These are phyloP conservation scores for Hordeum pubiflorum DNA, from an alignment of 202 grass and related monocot species.

Conservation along the genomic window DNA sequence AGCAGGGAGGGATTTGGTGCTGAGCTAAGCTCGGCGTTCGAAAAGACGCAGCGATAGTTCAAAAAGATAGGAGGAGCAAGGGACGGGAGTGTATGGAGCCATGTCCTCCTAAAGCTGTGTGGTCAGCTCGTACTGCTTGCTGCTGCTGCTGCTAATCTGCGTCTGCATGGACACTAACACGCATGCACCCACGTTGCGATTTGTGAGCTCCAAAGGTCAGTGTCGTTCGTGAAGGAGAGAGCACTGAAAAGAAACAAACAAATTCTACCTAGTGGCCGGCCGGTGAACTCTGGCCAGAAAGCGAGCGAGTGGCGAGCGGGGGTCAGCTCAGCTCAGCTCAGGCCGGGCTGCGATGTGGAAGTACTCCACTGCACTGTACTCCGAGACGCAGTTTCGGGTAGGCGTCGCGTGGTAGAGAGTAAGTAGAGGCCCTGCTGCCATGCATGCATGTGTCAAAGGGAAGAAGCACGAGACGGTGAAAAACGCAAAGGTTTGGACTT, in stretches of 20 bases:
- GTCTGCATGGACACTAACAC: background rate
- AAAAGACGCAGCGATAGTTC: constrained; percentile 5
- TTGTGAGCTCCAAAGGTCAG: background rate
- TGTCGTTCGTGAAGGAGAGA: background rate
- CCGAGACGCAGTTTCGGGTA: background rate
- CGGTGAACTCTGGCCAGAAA: background rate
- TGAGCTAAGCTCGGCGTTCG: background rate
- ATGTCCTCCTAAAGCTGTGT: background rate
- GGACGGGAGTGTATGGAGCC: background rate
- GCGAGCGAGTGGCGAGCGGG: background rate
- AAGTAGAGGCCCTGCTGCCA: background rate
- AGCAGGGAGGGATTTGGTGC: background rate
- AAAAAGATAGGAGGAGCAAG: background rate
- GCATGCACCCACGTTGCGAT: background rate
- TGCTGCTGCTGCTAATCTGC: background rate
- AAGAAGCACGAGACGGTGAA: background rate
- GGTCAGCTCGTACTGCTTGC: background rate
- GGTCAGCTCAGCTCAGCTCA: background rate
- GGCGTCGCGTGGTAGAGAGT: too few species aligned
- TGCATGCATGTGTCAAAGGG: background rate
- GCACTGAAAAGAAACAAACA: background rate
- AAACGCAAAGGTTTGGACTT: background rate
- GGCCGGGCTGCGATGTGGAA: background rate
- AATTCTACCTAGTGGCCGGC: background rate
- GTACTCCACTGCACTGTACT: background rate